Evolutionary conservation across 192 early-diverging fungal species (phyloP).

Genomic region (Coemansia sp.): DNA sequence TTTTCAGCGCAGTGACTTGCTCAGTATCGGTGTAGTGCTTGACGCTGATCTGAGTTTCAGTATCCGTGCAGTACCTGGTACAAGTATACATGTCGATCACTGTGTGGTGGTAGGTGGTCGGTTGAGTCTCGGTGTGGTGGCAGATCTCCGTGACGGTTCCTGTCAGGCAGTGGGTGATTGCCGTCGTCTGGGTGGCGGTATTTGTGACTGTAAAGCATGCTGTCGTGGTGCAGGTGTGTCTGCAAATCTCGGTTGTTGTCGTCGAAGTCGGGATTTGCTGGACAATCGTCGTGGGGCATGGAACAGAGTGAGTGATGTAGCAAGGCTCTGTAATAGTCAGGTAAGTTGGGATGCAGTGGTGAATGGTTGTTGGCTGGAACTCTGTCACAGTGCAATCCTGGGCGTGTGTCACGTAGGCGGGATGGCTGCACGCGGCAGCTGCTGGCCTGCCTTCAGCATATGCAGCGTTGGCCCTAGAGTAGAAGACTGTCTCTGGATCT

Average conservation of each 20-base stretch:
- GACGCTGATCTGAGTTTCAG: conserved; percentile 24
- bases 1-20: conserved; percentile 16
- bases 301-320: conserved; percentile 12
- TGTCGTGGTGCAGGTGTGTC: conserved; percentile 16
- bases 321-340: conserved; percentile 36
- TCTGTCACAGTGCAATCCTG: conserved; percentile 31
- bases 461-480: conserved; percentile 28
- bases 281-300: conserved; percentile 20
- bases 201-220: conserved; percentile 18
- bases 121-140: conserved; percentile 3
- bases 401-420: conserved; percentile 36
- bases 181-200: conserved; percentile 22
- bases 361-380: conserved; percentile 30
- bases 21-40: conserved; percentile 21
- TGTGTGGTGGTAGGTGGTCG: not conserved
- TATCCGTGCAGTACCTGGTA: not conserved
- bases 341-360: conserved; percentile 38
- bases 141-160: conserved; percentile 17
- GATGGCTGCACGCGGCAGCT: conserved; percentile 23
- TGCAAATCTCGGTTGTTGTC: conserved; percentile 28
- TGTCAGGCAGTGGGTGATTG: conserved; percentile 14
- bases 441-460: conserved; percentile 20
- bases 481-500: conserved; percentile 25
- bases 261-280: conserved; percentile 31
- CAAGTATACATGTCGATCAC: not conserved